Conservation (phyloP, 345 rosid genomes). For the Camelina sativa region DNA sequence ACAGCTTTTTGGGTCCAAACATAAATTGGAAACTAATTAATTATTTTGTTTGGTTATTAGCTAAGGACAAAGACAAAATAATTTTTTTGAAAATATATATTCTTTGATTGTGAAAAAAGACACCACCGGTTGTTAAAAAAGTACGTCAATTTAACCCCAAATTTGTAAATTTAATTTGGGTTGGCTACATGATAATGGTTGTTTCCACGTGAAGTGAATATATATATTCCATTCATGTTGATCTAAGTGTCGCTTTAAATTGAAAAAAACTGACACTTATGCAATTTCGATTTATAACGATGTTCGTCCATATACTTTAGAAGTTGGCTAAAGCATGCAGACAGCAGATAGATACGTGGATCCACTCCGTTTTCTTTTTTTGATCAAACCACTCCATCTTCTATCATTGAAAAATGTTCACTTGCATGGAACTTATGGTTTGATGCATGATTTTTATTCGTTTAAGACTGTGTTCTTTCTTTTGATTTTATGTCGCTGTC, state of each 20-base stretch:
- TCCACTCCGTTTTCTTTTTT: too few species aligned
- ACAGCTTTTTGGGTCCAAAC: slow-evolving; percentile 35
- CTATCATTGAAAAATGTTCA: not conserved
- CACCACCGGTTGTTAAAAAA: not conserved
- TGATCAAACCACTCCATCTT: too few species aligned
- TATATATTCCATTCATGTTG: not conserved
- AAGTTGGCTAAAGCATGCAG: not conserved
- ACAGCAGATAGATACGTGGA: too few species aligned
- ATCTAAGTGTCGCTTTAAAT: not conserved
- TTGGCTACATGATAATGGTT: not conserved
- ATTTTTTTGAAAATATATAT: too few species aligned
- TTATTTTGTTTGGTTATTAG: slow-evolving; percentile 22
- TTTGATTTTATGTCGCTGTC: not conserved
- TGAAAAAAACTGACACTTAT: not conserved
- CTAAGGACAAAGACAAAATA: slow-evolving; percentile 12
- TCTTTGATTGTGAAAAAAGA: not conserved
- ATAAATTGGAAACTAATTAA: not conserved
- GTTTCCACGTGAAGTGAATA: not conserved
- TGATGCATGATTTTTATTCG: not conserved
- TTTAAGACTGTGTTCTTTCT: not conserved
- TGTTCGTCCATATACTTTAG: not conserved
- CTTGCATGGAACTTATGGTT: not conserved
- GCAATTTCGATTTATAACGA: not conserved
- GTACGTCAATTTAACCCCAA: too few species aligned
- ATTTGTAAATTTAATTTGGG: not conserved